phyloP scores from a whole-genome alignment of 371 early-diverging fungal genomes.

The Mortierella sp. region DNA sequence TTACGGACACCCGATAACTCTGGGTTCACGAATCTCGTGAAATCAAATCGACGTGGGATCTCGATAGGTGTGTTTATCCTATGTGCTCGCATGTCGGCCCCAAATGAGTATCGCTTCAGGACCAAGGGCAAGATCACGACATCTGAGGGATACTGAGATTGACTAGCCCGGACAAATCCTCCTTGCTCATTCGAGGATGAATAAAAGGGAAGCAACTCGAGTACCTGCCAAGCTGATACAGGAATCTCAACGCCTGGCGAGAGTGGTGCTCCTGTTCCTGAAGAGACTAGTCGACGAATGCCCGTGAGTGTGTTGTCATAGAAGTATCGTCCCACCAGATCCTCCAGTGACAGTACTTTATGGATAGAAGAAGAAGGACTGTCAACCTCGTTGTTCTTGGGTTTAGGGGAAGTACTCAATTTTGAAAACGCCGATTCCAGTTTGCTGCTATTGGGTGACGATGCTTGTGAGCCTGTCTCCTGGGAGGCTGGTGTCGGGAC shows the following conservation, averaged over 20 bases:
- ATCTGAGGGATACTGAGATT: slow-evolving; percentile 64
- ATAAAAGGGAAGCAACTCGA: slow-evolving; percentile 71
- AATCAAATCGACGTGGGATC: slow-evolving; percentile 63
- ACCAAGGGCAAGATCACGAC: slow-evolving; percentile 67
- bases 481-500: slow-evolving; percentile 54
- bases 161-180: slow-evolving; percentile 58
- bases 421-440: slow-evolving; percentile 33
- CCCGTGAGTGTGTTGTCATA: slow-evolving; percentile 59
- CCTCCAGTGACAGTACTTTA: slow-evolving; percentile 55
- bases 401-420: slow-evolving; percentile 17
- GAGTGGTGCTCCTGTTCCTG: slow-evolving; percentile 51
- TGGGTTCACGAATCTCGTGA: slow-evolving; percentile 63
- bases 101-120: slow-evolving; percentile 67
- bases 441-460: slow-evolving; percentile 5
- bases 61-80: slow-evolving; percentile 61
- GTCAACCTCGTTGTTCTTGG: not conserved
- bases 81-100: slow-evolving; percentile 45
- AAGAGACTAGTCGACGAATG: slow-evolving; percentile 51
- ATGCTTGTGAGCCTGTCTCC: slow-evolving; percentile 4
- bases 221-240: slow-evolving; percentile 71
- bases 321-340: slow-evolving; percentile 55
- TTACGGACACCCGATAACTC: slow-evolving; percentile 15
- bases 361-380: not conserved
- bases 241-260: slow-evolving; percentile 57
- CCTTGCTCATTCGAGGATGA: slow-evolving; percentile 70